These are phyloP conservation scores for Tricholoma matsutake DNA, from an alignment of 768 basidiomycete genomes.

Conservation along the genomic window DNA sequence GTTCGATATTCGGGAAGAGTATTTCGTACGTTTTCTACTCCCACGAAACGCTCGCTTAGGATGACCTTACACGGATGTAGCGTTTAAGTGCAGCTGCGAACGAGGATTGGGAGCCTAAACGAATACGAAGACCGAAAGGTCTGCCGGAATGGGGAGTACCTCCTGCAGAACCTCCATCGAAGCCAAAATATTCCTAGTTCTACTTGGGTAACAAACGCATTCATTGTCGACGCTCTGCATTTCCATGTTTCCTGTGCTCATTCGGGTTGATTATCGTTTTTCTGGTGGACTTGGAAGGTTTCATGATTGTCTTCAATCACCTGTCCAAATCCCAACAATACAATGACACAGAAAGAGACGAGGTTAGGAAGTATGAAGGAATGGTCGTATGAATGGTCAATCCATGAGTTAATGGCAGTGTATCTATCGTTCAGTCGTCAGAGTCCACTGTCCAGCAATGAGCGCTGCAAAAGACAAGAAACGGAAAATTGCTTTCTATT, in stretches of 20 bases:
- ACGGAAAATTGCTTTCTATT: constrained; percentile 10
- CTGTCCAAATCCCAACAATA: too few relatives aligned
- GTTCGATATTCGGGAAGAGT: constrained; percentile 94
- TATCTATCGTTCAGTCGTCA: too few relatives aligned
- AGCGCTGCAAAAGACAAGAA: background rate
- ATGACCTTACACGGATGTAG: constrained; percentile 30
- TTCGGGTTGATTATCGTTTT: background rate
- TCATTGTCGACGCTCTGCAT: background rate
- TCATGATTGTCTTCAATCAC: background rate
- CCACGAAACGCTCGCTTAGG: background rate
- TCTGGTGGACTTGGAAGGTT: background rate
- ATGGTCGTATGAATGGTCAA: too few relatives aligned
- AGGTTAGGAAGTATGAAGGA: too few relatives aligned
- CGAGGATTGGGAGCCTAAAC: constrained; percentile 83
- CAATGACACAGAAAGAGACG: too few relatives aligned
- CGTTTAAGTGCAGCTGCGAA: constrained; percentile 60
- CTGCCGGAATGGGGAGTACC: constrained; percentile 94
- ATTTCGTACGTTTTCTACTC: constrained; percentile 67
- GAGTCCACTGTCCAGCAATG: too few relatives aligned
- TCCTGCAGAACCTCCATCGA: constrained; percentile 51
- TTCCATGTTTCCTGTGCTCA: background rate
- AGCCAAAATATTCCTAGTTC: constrained; percentile 7
- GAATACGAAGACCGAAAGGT: constrained; percentile 80
- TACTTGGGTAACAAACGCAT: background rate
- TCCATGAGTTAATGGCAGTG: too few relatives aligned